A percentile compares a stretch with the other conserved stretches of the same genome.
These are phyloP conservation scores for Trichoderma hamatum DNA, from an alignment of 2,329 filamentous ascomycete species.

Conservation along the genomic window DNA sequence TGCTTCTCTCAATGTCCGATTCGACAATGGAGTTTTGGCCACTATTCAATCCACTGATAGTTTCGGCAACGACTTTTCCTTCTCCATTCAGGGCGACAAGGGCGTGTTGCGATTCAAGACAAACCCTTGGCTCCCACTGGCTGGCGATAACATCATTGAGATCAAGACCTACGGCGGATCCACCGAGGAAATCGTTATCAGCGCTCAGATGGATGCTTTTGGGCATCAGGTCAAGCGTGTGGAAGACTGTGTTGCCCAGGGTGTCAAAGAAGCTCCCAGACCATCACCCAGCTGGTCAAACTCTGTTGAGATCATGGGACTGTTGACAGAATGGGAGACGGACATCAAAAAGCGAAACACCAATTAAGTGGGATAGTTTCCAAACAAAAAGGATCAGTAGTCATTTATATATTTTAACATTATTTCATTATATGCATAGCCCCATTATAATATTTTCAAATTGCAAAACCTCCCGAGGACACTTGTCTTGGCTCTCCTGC, in stretches of 20 bases:
- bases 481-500: slow-evolving; percentile 79
- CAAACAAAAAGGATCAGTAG: neutral
- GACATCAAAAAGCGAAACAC: slow-evolving; percentile 26
- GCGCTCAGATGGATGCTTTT: slow-evolving; percentile 33
- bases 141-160: slow-evolving; percentile 34
- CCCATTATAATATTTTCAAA: slow-evolving; percentile 37
- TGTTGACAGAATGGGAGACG: slow-evolving; percentile 35
- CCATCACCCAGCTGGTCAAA: slow-evolving; percentile 34
- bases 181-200: slow-evolving; percentile 31
- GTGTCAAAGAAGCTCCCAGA: slow-evolving; percentile 30
- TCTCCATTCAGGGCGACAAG: slow-evolving; percentile 34
- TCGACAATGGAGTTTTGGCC: slow-evolving; percentile 33
- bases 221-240: slow-evolving; percentile 34
- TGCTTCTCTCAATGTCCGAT: slow-evolving; percentile 32
- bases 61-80: slow-evolving; percentile 35
- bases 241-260: slow-evolving; percentile 31
- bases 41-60: slow-evolving; percentile 36
- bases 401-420: neutral
- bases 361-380: neutral
- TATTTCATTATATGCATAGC: neutral
- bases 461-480: slow-evolving; percentile 68
- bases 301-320: slow-evolving; percentile 35
- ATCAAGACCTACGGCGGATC: slow-evolving; percentile 33
- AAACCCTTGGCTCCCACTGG: slow-evolving; percentile 36
- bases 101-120: slow-evolving; percentile 34